Conservation (phyloP, 495 filamentous ascomycete genomes). For the Neurospora discreta region DNA sequence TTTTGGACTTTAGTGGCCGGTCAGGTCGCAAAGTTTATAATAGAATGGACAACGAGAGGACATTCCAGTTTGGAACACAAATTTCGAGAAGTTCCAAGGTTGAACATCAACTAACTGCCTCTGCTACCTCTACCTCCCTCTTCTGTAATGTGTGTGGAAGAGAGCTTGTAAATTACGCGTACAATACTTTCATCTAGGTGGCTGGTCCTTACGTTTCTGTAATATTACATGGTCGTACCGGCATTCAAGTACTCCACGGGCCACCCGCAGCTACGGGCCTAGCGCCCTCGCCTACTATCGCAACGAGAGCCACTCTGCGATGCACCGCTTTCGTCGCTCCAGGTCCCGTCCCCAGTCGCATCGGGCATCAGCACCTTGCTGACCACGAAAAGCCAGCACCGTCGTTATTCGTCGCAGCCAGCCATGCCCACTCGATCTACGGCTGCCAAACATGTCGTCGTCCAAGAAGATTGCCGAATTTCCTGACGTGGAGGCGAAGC, state of each 20-base stretch:
- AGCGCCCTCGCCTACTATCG: background rate
- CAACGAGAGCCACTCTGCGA: background rate
- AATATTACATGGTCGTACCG: background rate
- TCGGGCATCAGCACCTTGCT: background rate
- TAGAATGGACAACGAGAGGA: background rate
- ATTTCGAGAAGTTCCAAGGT: background rate
- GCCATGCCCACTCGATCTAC: slow-evolving; percentile 9
- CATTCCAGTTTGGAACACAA: background rate
- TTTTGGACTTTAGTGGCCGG: background rate
- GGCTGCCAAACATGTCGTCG: slow-evolving; percentile 26
- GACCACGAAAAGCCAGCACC: background rate
- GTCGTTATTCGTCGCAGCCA: background rate
- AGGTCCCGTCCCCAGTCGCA: background rate
- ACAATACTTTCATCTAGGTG: no score
- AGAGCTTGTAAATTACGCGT: no score
- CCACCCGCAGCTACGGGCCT: background rate
- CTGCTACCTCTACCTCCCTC: no score
- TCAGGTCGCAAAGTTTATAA: background rate
- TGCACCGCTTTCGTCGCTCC: background rate
- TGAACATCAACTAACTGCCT: background rate
- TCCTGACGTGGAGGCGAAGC: slow-evolving; percentile 74
- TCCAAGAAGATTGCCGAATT: slow-evolving; percentile 46
- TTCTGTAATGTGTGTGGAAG: no score
- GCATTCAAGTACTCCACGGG: background rate
- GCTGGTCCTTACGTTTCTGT: background rate